Percentiles rank a stretch among this genome's conserved stretches.
These are phyloP conservation scores for Peronosclerospora sorghi DNA, from an alignment of 352 stramenopile genomes.

Conservation along the genomic window DNA sequence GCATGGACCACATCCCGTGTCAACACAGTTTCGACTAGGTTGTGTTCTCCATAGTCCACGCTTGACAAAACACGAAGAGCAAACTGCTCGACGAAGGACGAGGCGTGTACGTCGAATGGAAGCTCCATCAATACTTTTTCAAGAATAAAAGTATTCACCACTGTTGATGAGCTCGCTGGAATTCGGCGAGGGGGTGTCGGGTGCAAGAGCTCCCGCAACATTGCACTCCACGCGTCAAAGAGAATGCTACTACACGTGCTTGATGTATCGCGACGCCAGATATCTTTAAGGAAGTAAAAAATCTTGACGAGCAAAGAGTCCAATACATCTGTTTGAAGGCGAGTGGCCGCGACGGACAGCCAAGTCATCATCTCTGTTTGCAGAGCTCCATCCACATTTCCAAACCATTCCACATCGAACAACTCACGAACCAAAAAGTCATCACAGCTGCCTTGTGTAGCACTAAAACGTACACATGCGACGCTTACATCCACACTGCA, in stretches of 20 bases:
- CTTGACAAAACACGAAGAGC: slow-evolving; percentile 16
- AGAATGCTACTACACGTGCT: slow-evolving; percentile 8
- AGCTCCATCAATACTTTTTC: slow-evolving; percentile 15
- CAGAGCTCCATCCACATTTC: slow-evolving; percentile 7
- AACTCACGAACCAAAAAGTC: slow-evolving; percentile 18
- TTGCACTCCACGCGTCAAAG: slow-evolving; percentile 19
- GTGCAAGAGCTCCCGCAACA: slow-evolving; percentile 15
- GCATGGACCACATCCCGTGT: background rate
- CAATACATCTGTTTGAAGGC: slow-evolving; percentile 15
- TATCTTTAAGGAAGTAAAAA: slow-evolving; percentile 14
- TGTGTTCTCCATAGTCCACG: slow-evolving; percentile 12
- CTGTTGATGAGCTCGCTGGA: slow-evolving; percentile 7
- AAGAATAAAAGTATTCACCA: slow-evolving; percentile 12
- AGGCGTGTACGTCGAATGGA: slow-evolving; percentile 9
- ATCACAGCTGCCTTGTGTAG: slow-evolving; percentile 28
- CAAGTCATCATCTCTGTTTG: slow-evolving; percentile 16
- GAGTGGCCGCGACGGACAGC: slow-evolving; percentile 11
- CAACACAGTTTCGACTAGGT: slow-evolving; percentile 9
- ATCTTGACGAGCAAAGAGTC: slow-evolving; percentile 3
- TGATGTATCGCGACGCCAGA: slow-evolving; percentile 10
- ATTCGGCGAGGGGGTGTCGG: background rate
- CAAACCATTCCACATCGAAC: slow-evolving; percentile 12
- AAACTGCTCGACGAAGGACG: slow-evolving; percentile 16
- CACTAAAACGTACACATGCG: slow-evolving; percentile 22
- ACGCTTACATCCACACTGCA: slow-evolving; percentile 15